A percentile compares a stretch with the other conserved stretches of the same genome.
Evolutionary conservation across 2,329 filamentous ascomycete genomes (phyloP).

Genomic region (Leptographium flavum): DNA sequence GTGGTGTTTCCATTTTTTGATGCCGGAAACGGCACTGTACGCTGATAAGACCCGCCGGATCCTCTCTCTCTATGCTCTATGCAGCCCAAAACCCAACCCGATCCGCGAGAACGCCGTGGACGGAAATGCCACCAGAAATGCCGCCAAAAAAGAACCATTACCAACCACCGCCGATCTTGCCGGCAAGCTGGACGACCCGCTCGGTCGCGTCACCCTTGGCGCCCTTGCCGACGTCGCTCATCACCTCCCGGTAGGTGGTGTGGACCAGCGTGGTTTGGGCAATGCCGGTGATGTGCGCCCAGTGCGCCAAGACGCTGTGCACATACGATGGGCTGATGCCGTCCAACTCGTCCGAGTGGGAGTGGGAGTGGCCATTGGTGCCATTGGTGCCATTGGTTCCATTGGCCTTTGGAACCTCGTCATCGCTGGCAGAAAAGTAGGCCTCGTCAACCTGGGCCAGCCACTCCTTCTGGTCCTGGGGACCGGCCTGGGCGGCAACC

Average conservation of each 20-base stretch:
- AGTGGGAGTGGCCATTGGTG: neutral
- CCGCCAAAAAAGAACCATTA: conserved; percentile 28
- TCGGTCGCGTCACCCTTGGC: conserved; percentile 53
- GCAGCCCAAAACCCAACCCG: neutral
- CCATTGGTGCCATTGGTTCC: neutral
- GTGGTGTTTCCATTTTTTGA: neutral
- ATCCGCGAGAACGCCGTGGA: conserved; percentile 15
- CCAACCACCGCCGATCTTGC: conserved; percentile 90
- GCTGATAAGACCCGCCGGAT: neutral
- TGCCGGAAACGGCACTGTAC: neutral
- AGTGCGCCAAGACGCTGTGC: conserved; percentile 57
- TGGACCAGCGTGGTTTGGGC: conserved; percentile 58
- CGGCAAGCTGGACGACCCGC: conserved; percentile 73
- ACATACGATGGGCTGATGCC: conserved; percentile 54
- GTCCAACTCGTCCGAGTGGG: conserved; percentile 33
- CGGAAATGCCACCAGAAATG: conserved; percentile 21
- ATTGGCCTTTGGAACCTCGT: neutral
- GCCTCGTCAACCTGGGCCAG: conserved; percentile 71
- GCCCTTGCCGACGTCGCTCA: conserved; percentile 85
- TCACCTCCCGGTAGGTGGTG: conserved; percentile 82
- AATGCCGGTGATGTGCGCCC: conserved; percentile 59
- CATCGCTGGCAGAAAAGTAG: conserved; percentile 62
- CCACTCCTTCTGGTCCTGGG: conserved; percentile 78
- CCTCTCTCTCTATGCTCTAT: neutral
- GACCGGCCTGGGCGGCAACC: conserved; percentile 43